Base-by-base conservation (phyloP, 352 stramenopile species). In the Globisporangium iwayamae region DNA sequence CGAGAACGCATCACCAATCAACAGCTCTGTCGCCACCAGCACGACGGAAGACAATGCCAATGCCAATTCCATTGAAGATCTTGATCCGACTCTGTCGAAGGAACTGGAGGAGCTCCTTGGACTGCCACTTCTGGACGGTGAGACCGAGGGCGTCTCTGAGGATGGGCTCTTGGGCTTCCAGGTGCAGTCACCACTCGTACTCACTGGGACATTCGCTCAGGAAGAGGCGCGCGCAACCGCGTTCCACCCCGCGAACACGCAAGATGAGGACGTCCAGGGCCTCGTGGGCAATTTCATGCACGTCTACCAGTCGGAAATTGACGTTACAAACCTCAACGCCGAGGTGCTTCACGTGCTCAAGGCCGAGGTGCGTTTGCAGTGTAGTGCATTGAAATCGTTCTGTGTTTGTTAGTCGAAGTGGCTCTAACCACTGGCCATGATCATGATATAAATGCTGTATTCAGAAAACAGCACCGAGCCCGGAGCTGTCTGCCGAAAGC, bases 241-340 rank as follows among this genome's bases (percentile, higher is more conserved):
- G 54, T 78, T 78, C 63, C 48, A 55, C 9, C 30, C 65, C 4
- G 9, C 76, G 41, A 59, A 56, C 9, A 10, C 68, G 10, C 53
- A 50, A 1, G 68, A 81, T 34, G 55, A 63, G 0, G 52, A 74
- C 14, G 68, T 89, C 10, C 41, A 70, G 41, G 54, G 72, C 11
- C 67, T 89, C 16, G 69, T 87, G 52, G 50, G 45, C 25, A 67
- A 78, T 60, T 89, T 89, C 59, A 76, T 86, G 76, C 51, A 47
- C 45, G 56, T 79, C 41, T 89, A 89, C 69, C n/a, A 70, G 34
- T 58, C 76, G 5, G 80, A 89, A 43, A 68, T 87, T 55, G 58
- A 63, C 1, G 65, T 68, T 32, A 76, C 78, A 32, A 74, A 79
- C 11, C 68, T 89, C 18, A 63, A 72, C 36, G 74, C 76, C 18